Conservation (phyloP, 305 asterid species). For the Solanum hybrid region DNA sequence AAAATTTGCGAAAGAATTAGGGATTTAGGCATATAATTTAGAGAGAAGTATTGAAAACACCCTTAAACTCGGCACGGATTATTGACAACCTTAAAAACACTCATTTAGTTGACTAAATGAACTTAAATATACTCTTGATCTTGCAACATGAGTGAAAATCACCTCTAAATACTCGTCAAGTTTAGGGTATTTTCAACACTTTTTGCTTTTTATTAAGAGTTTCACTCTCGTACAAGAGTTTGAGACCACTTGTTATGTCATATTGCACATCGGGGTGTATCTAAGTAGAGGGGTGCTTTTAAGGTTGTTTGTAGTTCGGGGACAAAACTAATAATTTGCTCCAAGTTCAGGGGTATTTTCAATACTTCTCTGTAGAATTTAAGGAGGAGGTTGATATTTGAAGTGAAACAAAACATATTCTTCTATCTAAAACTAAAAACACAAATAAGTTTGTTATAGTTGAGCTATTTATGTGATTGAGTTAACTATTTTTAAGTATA, state of each 20-base stretch:
- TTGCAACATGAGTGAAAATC: not conserved
- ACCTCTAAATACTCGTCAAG: not conserved
- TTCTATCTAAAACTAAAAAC: not conserved
- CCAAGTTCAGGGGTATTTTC: not conserved
- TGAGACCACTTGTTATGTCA: not conserved
- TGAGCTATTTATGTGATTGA: not conserved
- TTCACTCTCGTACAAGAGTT: not conserved
- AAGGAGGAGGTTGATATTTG: not conserved
- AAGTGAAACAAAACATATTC: not conserved
- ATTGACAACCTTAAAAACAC: not conserved
- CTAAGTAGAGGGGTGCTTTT: not conserved
- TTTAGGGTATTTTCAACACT: not conserved
- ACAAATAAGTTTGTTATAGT: not conserved
- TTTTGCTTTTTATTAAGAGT: not conserved
- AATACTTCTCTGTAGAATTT: not conserved
- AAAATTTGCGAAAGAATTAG: not conserved
- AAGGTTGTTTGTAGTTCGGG: not conserved
- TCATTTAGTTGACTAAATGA: not conserved
- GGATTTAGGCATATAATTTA: not conserved
- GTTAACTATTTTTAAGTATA: not conserved
- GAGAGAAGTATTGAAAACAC: not conserved
- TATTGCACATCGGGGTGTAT: not conserved
- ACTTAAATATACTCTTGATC: not conserved
- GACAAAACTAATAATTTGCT: not conserved
- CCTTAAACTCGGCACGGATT: not conserved